These are phyloP conservation scores for Endocarpon pusillum DNA, from an alignment of 495 filamentous ascomycete species.

Conservation along the genomic window DNA sequence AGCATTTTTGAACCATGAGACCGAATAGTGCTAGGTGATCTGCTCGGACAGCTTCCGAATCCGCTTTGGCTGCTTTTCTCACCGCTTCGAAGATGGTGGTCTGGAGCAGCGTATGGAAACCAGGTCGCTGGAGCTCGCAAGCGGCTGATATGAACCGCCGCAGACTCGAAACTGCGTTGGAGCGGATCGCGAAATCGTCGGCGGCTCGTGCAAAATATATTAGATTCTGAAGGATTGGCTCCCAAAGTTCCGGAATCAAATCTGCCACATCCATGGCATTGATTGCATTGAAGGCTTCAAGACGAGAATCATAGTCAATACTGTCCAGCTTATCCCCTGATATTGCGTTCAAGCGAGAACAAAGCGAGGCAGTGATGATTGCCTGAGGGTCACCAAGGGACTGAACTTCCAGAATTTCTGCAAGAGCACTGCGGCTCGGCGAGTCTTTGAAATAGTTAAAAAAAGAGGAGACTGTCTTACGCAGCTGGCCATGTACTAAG, in stretches of 20 bases:
- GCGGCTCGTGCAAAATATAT: conserved; percentile 72
- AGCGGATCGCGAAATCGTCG: conserved; percentile 73
- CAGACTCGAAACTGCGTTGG: conserved; percentile 66
- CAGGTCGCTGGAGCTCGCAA: conserved; percentile 18
- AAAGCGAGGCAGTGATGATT: conserved; percentile 57
- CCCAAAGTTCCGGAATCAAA: conserved; percentile 62
- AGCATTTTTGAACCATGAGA: conserved; percentile 54
- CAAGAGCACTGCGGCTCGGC: conserved; percentile 49
- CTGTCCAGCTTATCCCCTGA: conserved; percentile 49
- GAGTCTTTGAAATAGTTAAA: conserved; percentile 80
- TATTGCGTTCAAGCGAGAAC: conserved; percentile 65
- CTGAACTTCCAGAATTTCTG: conserved; percentile 54
- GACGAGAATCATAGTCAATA: conserved; percentile 69
- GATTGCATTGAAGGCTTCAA: conserved; percentile 59
- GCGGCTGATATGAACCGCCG: conserved; percentile 60
- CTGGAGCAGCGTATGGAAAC: conserved; percentile 36
- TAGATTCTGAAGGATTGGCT: conserved; percentile 79
- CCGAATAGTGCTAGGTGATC: conserved; percentile 68
- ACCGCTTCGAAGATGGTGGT: conserved; percentile 56
- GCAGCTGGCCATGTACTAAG: conserved; percentile 31
- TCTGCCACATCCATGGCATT: conserved; percentile 31
- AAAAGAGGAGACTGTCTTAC: conserved; percentile 49
- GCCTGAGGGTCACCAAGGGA: conserved; percentile 40
- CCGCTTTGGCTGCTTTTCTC: conserved; percentile 51
- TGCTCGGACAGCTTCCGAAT: conserved; percentile 65